Conservation (phyloP, 257 asterid genomes). For the Scutellaria galericulata region DNA sequence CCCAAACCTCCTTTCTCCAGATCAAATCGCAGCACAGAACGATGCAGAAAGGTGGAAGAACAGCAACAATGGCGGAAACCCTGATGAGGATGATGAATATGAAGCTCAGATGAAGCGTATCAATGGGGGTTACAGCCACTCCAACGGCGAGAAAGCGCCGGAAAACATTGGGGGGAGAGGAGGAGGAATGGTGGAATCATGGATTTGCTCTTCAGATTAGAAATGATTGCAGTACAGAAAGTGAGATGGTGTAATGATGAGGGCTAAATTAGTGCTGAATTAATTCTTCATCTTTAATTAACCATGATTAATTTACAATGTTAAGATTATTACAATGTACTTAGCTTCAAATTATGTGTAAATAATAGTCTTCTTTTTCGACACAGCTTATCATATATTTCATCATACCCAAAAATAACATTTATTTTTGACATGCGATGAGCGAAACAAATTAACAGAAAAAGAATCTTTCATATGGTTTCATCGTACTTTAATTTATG, state of each 20-base stretch:
- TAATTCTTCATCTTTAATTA: slow-evolving; percentile 41
- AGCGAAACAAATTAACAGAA: not conserved
- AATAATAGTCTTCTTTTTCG: slow-evolving; percentile 46
- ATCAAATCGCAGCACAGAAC: slow-evolving; percentile 40
- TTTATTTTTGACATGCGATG: slow-evolving; percentile 35
- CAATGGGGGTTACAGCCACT: slow-evolving; percentile 22
- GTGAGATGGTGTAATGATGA: slow-evolving; percentile 39
- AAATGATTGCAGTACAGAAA: slow-evolving; percentile 51
- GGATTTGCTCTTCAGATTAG: slow-evolving; percentile 72
- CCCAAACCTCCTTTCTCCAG: slow-evolving; percentile 57
- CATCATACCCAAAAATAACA: slow-evolving; percentile 15
- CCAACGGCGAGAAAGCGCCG: slow-evolving; percentile 40
- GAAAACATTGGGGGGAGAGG: slow-evolving; percentile 39
- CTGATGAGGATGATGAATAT: slow-evolving; percentile 28
- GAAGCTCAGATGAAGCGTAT: slow-evolving; percentile 30
- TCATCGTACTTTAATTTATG: too few relatives aligned
- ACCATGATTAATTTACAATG: slow-evolving; percentile 43
- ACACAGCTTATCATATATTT: not conserved
- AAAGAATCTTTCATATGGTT: too few relatives aligned
- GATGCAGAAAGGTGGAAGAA: slow-evolving; percentile 20
- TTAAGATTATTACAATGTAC: slow-evolving; percentile 25
- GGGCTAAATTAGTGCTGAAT: slow-evolving; percentile 35
- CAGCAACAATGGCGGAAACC: not conserved
- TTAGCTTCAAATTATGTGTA: slow-evolving; percentile 44
- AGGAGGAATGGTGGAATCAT: slow-evolving; percentile 71